A percentile compares a stretch with the other conserved stretches of the same genome.
phyloP scores from a whole-genome alignment of 176 grass and related monocot genomes.

The Oryza rufipogon region DNA sequence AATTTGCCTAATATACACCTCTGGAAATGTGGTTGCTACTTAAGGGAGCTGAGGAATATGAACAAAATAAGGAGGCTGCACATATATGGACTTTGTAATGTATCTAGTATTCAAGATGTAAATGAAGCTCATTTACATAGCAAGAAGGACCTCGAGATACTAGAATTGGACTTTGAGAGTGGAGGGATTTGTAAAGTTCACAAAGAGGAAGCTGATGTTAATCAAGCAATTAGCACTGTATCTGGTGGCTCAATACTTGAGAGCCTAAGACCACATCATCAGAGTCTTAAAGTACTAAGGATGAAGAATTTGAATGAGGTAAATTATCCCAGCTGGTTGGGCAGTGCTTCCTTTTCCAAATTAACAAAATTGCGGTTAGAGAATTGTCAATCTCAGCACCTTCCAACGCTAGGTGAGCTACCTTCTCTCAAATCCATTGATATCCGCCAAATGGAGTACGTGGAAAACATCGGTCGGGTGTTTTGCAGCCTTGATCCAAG shows the following conservation, averaged over 20 bases:
- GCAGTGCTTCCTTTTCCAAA: constrained; percentile 15
- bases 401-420: constrained; percentile 29
- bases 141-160: neutral
- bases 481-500: constrained; percentile 24
- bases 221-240: neutral
- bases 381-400: neutral
- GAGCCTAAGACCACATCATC: constrained; percentile 2
- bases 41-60: constrained; percentile 10
- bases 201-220: neutral
- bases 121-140: neutral
- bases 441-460: neutral
- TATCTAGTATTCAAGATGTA: neutral
- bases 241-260: neutral
- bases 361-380: neutral
- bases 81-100: neutral
- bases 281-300: neutral
- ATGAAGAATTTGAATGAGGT: neutral
- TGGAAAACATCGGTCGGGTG: neutral
- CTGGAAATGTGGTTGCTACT: neutral
- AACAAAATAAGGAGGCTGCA: neutral
- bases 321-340: constrained; percentile 31
- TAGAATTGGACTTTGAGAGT: neutral
- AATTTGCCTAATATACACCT: neutral
- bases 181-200: neutral
- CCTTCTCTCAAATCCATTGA: constrained; percentile 1